A percentile compares a stretch with the other conserved stretches of the same genome.
These are phyloP conservation scores for Knufia fluminis DNA, from an alignment of 2,329 filamentous ascomycete genomes.

Conservation along the genomic window DNA sequence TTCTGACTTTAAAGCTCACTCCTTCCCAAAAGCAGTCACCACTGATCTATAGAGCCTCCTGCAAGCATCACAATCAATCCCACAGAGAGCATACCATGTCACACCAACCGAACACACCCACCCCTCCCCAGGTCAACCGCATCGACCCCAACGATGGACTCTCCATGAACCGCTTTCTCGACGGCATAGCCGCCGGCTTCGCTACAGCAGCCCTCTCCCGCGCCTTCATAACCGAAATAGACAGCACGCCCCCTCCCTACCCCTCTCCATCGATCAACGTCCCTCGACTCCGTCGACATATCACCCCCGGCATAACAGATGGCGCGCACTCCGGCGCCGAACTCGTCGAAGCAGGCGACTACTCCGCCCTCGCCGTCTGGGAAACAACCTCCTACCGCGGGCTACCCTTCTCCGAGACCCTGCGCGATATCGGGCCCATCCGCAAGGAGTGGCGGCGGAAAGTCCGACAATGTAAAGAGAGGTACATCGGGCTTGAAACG, in stretches of 20 bases:
- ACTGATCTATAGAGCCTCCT: no score
- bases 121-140: neutral
- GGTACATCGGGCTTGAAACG: slow-evolving; percentile 8
- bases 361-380: slow-evolving; percentile 20
- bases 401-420: slow-evolving; percentile 17
- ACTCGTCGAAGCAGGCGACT: slow-evolving; percentile 20
- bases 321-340: slow-evolving; percentile 16
- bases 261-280: slow-evolving; percentile 13
- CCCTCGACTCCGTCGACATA: slow-evolving; percentile 14
- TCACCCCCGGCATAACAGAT: slow-evolving; percentile 15
- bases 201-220: slow-evolving; percentile 13
- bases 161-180: slow-evolving; percentile 13
- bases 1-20: no score
- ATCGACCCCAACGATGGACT: slow-evolving; percentile 2
- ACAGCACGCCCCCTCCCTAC: slow-evolving; percentile 17
- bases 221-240: slow-evolving; percentile 18
- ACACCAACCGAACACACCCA: neutral
- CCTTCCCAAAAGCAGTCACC: no score
- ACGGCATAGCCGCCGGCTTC: slow-evolving; percentile 18
- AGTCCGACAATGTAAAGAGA: slow-evolving; percentile 16
- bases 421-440: slow-evolving; percentile 11
- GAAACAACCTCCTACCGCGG: slow-evolving; percentile 17
- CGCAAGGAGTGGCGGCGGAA: slow-evolving; percentile 15
- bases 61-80: no score
- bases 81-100: slow-evolving; percentile 11